A percentile compares a stretch with the other conserved stretches of the same genome.
Conservation (phyloP, 2,329 filamentous ascomycete genomes). For the Colletotrichum euphorbiae region DNA sequence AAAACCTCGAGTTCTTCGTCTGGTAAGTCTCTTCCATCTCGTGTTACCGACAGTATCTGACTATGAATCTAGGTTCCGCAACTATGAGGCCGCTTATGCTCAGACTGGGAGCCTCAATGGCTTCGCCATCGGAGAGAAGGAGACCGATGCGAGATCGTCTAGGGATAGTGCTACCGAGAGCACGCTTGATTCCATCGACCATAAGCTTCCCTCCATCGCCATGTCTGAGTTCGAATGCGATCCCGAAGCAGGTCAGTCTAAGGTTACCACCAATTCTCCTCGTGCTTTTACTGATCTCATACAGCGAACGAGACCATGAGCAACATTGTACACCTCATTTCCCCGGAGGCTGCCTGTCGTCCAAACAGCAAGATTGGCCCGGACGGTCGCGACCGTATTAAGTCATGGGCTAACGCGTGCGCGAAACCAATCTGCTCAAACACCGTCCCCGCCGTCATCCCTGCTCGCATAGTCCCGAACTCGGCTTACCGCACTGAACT, state of each 20-base stretch:
- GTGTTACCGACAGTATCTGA: neutral
- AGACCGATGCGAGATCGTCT: constrained; percentile 8
- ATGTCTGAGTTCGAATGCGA: constrained; percentile 43
- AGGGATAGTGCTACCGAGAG: constrained; percentile 23
- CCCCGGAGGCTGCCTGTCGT: constrained; percentile 45
- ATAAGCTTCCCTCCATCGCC: constrained; percentile 39
- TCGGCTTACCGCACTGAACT: constrained; percentile 48
- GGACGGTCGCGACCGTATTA: constrained; percentile 42
- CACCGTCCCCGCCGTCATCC: constrained; percentile 25
- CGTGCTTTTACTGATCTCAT: neutral
- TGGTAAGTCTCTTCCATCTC: constrained; percentile 50
- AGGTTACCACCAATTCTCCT: neutral
- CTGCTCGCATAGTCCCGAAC: constrained; percentile 35
- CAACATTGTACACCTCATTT: constrained; percentile 50
- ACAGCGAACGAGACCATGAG: constrained; percentile 48
- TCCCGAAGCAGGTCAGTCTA: constrained; percentile 49
- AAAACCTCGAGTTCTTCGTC: constrained; percentile 63
- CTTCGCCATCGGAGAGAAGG: constrained; percentile 32
- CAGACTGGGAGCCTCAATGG: constrained; percentile 39
- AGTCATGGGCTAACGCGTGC: constrained; percentile 41
- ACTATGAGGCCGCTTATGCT: constrained; percentile 51
- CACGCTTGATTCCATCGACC: neutral
- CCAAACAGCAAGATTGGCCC: constrained; percentile 36
- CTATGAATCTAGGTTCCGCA: constrained; percentile 53
- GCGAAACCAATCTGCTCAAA: constrained; percentile 30